These are phyloP conservation scores for Cryphonectria carpinicola DNA, from an alignment of 2,329 filamentous ascomycete species.

Conservation along the genomic window DNA sequence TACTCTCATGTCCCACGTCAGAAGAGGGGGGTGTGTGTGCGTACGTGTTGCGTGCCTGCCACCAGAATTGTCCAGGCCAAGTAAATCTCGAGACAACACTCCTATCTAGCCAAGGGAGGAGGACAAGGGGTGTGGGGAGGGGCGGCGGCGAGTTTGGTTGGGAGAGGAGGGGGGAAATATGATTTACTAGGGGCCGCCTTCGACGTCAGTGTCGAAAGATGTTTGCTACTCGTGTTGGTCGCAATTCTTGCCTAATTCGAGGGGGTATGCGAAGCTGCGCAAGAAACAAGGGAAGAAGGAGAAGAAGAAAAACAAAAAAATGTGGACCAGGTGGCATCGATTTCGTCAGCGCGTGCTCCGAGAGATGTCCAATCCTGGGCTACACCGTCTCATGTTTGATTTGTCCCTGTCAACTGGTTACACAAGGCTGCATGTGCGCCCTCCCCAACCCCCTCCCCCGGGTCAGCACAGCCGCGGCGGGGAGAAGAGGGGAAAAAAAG, in stretches of 20 bases:
- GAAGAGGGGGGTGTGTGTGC: too few relatives aligned
- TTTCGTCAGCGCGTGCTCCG: constrained; percentile 4
- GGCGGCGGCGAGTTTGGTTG: too few relatives aligned
- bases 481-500: neutral
- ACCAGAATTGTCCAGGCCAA: neutral
- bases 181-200: neutral
- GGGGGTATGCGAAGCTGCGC: neutral
- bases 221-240: neutral
- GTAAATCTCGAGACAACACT: neutral
- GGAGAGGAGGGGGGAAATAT: neutral
- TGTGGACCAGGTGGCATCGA: neutral
- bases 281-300: neutral
- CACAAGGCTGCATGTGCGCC: neutral
- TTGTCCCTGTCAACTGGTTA: neutral
- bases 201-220: constrained; percentile 11
- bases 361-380: neutral
- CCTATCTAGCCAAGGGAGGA: neutral
- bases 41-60: too few relatives aligned
- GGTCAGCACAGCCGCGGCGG: constrained; percentile 7
- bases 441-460: too few relatives aligned
- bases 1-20: neutral
- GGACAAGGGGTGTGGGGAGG: too few relatives aligned
- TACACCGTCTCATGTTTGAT: neutral
- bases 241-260: neutral
- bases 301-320: neutral